Evolutionary conservation across 257 asterid genomes (phyloP).

Genomic region (Plantago major): DNA sequence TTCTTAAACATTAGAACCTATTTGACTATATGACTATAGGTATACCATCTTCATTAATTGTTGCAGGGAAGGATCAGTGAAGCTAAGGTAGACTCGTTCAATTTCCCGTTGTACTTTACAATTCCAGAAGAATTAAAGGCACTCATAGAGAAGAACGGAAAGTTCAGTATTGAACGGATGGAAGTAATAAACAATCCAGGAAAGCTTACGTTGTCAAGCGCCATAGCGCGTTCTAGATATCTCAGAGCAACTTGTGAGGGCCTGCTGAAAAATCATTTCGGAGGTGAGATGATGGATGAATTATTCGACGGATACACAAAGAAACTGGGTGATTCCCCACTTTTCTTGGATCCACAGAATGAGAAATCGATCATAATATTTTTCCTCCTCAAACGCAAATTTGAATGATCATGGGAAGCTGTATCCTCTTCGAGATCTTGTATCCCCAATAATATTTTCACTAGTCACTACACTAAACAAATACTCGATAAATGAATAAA

Average conservation of each 20-base stretch:
- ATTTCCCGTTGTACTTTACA: conserved; percentile 26
- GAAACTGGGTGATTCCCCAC: conserved; percentile 11
- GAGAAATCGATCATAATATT: conserved; percentile 15
- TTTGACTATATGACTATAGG: too few relatives aligned
- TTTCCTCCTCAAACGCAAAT: conserved; percentile 17
- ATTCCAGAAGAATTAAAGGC: conserved; percentile 21
- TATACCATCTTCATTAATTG: not conserved
- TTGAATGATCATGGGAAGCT: not conserved
- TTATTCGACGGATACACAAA: conserved; percentile 14
- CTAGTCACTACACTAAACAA: too few relatives aligned
- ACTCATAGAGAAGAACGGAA: conserved; percentile 16
- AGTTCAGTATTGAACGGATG: conserved; percentile 29
- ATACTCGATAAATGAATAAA: too few relatives aligned
- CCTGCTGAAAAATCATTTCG: conserved; percentile 20
- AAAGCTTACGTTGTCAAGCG: conserved; percentile 11
- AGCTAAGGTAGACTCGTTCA: conserved; percentile 28
- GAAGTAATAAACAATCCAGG: conserved; percentile 20
- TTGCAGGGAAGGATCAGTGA: conserved; percentile 27
- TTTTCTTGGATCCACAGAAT: conserved; percentile 6
- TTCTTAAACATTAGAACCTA: too few relatives aligned
- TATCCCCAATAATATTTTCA: too few relatives aligned
- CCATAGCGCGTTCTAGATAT: not conserved
- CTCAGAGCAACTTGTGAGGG: conserved; percentile 21
- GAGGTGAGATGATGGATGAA: conserved; percentile 22
- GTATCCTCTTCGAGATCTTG: too few relatives aligned